Base-by-base conservation (phyloP, 345 rosid genomes). In the Murraya koenigii region DNA sequence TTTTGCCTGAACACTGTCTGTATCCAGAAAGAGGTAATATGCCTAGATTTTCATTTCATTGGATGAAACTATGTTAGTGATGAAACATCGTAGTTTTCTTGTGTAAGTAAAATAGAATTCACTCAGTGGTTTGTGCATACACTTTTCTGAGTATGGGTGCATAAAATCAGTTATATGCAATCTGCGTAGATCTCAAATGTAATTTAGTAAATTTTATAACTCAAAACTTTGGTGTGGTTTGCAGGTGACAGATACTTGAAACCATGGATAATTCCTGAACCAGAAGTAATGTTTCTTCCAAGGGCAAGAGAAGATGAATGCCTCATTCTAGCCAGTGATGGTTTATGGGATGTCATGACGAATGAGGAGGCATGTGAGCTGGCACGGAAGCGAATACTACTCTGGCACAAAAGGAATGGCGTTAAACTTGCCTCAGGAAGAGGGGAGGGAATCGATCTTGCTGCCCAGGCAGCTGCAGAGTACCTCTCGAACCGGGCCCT, bases 231-330 rank as follows among this genome's bases (percentile, higher is more conserved):
- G 75, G 62, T 23, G 20, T 75, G 67, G 62, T 33, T 61, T 85
- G 85, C 87, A 95, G 99, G 99, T 74, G 98, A 96, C 82, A 87
- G 95, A 84, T 96, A 92, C 77, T 82, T 96, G 84, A 94, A 96
- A 77, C 99, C 99, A 8, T 94, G 97, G 89, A 95, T 96, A 65
- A 96, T 96, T 66, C 97, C 98, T 1, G 97, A 94, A 22, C 98
- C 97, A 19, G 98, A 96, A 88, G 98, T 96, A 67, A 83, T 78
- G 85, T 87, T 96, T 56, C 75, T 91, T 81, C 94, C 97, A 1
- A 79, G 99, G 79, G 89, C 90, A 28, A 94, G 88, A 87, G 99
- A 94, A 74, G 99, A 96, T 35, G 97, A 94, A 66, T 94, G 98
- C 86, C 91, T 96, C 25, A 79, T 94, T 82, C 82, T 94, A 70